Evolutionary conservation across 306 rosid genomes (phyloP).

Genomic region (Pueraria montana): DNA sequence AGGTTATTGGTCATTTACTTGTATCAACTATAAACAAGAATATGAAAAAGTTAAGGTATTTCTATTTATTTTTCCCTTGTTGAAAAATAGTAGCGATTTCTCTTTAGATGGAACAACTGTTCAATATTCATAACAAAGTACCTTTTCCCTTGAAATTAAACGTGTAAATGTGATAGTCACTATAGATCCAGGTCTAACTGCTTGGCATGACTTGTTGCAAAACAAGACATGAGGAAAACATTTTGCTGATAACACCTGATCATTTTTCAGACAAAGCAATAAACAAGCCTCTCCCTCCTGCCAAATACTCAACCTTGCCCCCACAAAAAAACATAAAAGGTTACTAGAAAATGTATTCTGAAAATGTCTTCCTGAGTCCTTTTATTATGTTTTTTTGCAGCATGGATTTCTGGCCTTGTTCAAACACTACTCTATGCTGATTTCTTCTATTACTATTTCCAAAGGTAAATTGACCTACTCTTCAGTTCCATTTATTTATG

Average conservation of each 20-base stretch:
- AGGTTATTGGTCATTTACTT: constrained; percentile 12
- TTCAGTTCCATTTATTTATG: constrained; percentile 21
- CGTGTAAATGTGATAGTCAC: background rate
- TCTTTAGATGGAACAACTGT: background rate
- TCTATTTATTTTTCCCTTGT: background rate
- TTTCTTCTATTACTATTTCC: constrained; percentile 91
- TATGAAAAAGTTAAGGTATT: background rate
- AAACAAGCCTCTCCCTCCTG: background rate
- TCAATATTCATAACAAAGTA: background rate
- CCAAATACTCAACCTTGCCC: background rate
- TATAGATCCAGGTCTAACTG: background rate
- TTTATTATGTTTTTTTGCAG: constrained; percentile 58
- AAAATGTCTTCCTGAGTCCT: constrained; percentile 38
- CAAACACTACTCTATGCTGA: constrained; percentile 91
- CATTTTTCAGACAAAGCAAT: background rate
- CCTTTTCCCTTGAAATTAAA: background rate
- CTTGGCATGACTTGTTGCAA: background rate
- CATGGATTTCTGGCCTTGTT: constrained; percentile 84
- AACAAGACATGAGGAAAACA: background rate
- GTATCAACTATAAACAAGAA: background rate
- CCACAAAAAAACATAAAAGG: background rate
- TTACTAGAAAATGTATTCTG: constrained; percentile 9
- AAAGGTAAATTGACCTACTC: constrained; percentile 64
- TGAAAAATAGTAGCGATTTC: background rate
- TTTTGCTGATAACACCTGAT: background rate